These are phyloP conservation scores for Phanerodontia chrysosporium DNA, from an alignment of 768 basidiomycete species.

Conservation along the genomic window DNA sequence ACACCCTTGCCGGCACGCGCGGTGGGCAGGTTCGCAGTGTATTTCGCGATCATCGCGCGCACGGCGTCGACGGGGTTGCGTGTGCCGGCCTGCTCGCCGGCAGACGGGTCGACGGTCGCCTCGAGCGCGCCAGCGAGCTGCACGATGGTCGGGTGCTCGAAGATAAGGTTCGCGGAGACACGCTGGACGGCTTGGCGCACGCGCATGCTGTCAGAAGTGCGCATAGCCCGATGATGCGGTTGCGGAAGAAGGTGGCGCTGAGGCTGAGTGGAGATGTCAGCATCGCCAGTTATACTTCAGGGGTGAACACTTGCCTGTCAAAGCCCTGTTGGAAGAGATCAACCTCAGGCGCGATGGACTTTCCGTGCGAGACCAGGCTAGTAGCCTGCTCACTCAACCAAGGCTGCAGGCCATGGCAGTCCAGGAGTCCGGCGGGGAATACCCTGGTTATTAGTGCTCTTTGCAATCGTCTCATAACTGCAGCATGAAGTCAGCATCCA, in stretches of 20 bases:
- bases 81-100: neutral
- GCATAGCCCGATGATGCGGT: slow-evolving; percentile 12
- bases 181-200: neutral
- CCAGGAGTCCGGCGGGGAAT: slow-evolving; percentile 9
- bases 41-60: slow-evolving; percentile 2
- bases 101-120: neutral
- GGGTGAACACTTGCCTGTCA: slow-evolving; percentile 8
- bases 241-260: slow-evolving; percentile 13
- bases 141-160: slow-evolving; percentile 9
- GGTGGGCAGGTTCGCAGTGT: slow-evolving; percentile 2
- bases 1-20: neutral
- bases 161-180: slow-evolving; percentile 8
- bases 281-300: neutral
- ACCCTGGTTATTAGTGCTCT: neutral
- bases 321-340: slow-evolving; percentile 13
- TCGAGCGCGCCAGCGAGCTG: slow-evolving; percentile 3
- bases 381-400: slow-evolving; percentile 14
- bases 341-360: neutral
- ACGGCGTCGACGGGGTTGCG: neutral
- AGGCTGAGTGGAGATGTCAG: neutral
- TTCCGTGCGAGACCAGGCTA: slow-evolving; percentile 8
- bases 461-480: neutral
- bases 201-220: neutral
- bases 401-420: neutral
- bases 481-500: neutral